Evolutionary conservation across 1,284 basidiomycete genomes (phyloP).

Genomic region (Rhodotorula sp.): DNA sequence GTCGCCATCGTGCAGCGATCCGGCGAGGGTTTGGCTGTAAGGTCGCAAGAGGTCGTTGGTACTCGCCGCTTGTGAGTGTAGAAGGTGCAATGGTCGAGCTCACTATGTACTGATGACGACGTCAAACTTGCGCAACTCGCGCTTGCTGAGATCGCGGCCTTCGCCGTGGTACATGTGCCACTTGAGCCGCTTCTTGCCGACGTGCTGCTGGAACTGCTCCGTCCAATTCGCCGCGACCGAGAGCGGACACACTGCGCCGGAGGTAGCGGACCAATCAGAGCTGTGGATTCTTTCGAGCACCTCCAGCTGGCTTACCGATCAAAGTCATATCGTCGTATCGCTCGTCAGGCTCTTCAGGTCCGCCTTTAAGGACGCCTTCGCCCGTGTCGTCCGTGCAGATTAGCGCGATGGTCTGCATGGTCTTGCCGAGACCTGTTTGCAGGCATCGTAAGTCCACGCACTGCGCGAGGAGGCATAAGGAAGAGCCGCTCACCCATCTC

Average conservation of each 20-base stretch:
- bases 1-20: constrained; percentile 40
- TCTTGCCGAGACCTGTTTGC: constrained; percentile 58
- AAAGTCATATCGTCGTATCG: constrained; percentile 42
- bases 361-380: constrained; percentile 36
- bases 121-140: constrained; percentile 66
- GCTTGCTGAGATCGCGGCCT: constrained; percentile 58
- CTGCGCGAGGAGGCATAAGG: not conserved
- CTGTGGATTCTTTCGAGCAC: not conserved
- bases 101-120: constrained; percentile 89
- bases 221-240: constrained; percentile 89
- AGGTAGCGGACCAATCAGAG: not conserved
- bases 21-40: constrained; percentile 35
- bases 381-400: constrained; percentile 52
- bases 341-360: constrained; percentile 42
- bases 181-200: constrained; percentile 42
- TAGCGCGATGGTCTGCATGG: constrained; percentile 59
- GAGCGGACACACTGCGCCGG: constrained; percentile 73
- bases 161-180: constrained; percentile 63
- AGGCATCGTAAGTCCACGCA: constrained; percentile 17
- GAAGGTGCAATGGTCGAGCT: constrained; percentile 48
- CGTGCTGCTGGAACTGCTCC: constrained; percentile 63
- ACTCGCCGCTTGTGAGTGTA: too few relatives aligned
- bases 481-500: constrained; percentile 69
- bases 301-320: constrained; percentile 41
- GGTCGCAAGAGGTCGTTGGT: not conserved